These are phyloP conservation scores for Pyrenochaeta sp. DNA, from an alignment of 2,329 filamentous ascomycete genomes.

Conservation along the genomic window DNA sequence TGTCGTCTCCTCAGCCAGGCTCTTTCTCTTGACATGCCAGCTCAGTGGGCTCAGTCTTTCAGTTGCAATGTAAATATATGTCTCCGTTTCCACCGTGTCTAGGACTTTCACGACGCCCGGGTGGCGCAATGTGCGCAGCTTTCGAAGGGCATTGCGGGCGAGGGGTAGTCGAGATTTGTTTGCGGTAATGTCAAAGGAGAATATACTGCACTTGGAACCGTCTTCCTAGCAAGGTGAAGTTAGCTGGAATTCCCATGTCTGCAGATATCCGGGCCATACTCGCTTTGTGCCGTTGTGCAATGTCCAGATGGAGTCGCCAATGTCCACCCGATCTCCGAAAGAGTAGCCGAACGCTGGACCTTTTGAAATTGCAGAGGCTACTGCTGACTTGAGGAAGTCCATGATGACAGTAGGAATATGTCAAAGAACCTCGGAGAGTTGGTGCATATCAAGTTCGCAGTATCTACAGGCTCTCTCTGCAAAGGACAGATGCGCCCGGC, in stretches of 20 bases:
- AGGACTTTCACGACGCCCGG: slow-evolving; percentile 93
- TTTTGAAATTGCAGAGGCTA: slow-evolving; percentile 95
- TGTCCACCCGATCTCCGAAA: slow-evolving; percentile 91
- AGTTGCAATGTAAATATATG: slow-evolving; percentile 95
- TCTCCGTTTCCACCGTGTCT: slow-evolving; percentile 95
- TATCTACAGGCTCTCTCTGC: slow-evolving; percentile 8
- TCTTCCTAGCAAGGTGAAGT: slow-evolving; percentile 73
- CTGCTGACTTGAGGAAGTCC: slow-evolving; percentile 98
- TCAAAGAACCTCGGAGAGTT: too few relatives aligned
- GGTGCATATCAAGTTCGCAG: background rate
- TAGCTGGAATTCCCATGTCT: slow-evolving; percentile 23
- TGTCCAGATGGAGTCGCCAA: slow-evolving; percentile 96
- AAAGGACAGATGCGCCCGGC: slow-evolving; percentile 25
- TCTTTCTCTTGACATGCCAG: slow-evolving; percentile 91
- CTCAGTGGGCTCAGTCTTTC: slow-evolving; percentile 86
- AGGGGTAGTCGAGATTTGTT: slow-evolving; percentile 85
- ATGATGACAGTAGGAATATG: slow-evolving; percentile 67
- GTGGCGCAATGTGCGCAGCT: slow-evolving; percentile 90
- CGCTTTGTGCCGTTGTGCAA: slow-evolving; percentile 92
- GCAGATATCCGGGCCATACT: slow-evolving; percentile 60
- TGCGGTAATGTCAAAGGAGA: slow-evolving; percentile 87
- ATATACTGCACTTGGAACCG: slow-evolving; percentile 92
- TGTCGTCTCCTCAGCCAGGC: slow-evolving; percentile 86
- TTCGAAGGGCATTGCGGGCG: slow-evolving; percentile 92
- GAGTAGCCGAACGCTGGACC: slow-evolving; percentile 91